A percentile compares a stretch with the other conserved stretches of the same genome.
Conservation (phyloP, 176 grass and related monocot species). For the Oropetium thomaeum region DNA sequence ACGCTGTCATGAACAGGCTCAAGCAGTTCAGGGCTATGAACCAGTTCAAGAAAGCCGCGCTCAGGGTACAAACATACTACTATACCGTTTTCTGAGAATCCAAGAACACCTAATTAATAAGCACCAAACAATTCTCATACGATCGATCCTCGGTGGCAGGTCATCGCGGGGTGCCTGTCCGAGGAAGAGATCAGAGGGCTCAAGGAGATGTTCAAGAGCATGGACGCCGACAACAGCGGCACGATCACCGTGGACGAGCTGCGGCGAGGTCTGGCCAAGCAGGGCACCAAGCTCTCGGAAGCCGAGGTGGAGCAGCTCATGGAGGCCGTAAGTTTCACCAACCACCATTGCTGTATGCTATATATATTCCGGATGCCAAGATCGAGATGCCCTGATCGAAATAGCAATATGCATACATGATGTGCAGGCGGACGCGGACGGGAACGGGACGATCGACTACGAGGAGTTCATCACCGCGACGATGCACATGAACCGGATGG, state of each 20-base stretch:
- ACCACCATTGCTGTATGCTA: no score
- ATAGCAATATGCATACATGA: no score
- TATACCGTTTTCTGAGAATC: no score
- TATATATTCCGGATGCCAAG: not conserved
- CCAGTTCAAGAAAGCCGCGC: slow-evolving; percentile 90
- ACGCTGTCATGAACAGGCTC: slow-evolving; percentile 72
- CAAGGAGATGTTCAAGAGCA: slow-evolving; percentile 88
- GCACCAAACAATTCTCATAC: no score
- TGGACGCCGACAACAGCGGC: slow-evolving; percentile 79
- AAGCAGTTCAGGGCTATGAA: slow-evolving; percentile 95
- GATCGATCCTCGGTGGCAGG: slow-evolving; percentile 25
- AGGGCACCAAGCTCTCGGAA: slow-evolving; percentile 75
- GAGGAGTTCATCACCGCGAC: slow-evolving; percentile 90
- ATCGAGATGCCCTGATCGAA: not conserved
- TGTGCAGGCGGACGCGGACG: slow-evolving; percentile 72
- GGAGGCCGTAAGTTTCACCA: slow-evolving; percentile 82
- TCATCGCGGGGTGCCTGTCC: slow-evolving; percentile 74
- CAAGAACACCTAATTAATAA: no score
- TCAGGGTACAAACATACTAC: slow-evolving; percentile 67
- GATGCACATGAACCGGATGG: slow-evolving; percentile 91
- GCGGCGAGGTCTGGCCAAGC: slow-evolving; percentile 55
- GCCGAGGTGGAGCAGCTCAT: slow-evolving; percentile 74
- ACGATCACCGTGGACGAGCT: slow-evolving; percentile 84
- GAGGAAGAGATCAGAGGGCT: slow-evolving; percentile 86
- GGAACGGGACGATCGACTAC: slow-evolving; percentile 78